phyloP scores from a whole-genome alignment of 2,329 filamentous ascomycete species.

The Pseudogymnoascus sp. region DNA sequence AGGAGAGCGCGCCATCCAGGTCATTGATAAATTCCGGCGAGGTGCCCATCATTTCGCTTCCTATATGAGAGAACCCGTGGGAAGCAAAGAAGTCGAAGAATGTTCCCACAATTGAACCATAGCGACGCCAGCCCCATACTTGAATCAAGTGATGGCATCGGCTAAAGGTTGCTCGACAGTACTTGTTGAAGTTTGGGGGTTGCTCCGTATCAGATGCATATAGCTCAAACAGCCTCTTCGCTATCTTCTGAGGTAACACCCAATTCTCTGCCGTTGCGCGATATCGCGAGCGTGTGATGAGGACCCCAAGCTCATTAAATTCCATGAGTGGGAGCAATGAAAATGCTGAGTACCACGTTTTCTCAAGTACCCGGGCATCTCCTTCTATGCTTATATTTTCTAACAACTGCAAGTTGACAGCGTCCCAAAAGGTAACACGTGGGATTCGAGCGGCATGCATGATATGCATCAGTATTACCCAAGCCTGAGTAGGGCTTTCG shows the following conservation, averaged over 20 bases:
- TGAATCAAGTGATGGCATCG: conserved; percentile 56
- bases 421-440: conserved; percentile 52
- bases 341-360: conserved; percentile 51
- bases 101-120: conserved; percentile 44
- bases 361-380: conserved; percentile 45
- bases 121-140: conserved; percentile 59
- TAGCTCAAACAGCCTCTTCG: conserved; percentile 49
- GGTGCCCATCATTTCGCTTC: conserved; percentile 52
- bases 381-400: conserved; percentile 28
- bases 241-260: conserved; percentile 47
- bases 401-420: conserved; percentile 40
- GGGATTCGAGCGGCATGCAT: conserved; percentile 44
- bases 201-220: conserved; percentile 50
- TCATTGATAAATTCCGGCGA: conserved; percentile 55
- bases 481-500: conserved; percentile 41
- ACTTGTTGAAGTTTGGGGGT: conserved; percentile 55
- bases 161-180: conserved; percentile 50
- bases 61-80: conserved; percentile 50
- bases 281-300: conserved; percentile 35
- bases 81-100: conserved; percentile 63
- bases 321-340: conserved; percentile 53
- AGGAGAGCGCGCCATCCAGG: conserved; percentile 36
- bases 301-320: conserved; percentile 47
- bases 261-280: conserved; percentile 47
- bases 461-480: conserved; percentile 50